Conservation (phyloP, 1,284 basidiomycete genomes). For the Golubevia sp. region DNA sequence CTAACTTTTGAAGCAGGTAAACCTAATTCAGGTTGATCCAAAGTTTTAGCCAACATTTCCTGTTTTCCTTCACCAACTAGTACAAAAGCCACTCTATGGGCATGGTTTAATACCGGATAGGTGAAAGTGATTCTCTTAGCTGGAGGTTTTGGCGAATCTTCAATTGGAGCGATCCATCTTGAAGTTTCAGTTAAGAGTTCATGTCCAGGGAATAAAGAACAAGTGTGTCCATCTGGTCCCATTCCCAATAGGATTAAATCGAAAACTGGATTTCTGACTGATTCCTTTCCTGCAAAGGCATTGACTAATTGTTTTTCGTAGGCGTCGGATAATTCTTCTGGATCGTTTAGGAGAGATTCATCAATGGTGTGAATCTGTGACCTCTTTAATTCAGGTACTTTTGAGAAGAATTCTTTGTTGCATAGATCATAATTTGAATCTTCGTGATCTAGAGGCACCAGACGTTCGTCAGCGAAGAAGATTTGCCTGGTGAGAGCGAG, state of each 20-base stretch:
- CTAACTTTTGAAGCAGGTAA: conserved; percentile 49
- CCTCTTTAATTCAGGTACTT: conserved; percentile 57
- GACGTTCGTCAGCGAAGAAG: conserved; percentile 61
- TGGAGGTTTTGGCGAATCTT: conserved; percentile 60
- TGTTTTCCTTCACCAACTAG: conserved; percentile 58
- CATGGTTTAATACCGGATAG: conserved; percentile 47
- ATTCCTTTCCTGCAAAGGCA: conserved; percentile 69
- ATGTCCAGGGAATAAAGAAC: conserved; percentile 60
- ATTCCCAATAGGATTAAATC: conserved; percentile 61
- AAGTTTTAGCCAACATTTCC: conserved; percentile 52
- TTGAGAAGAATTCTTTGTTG: conserved; percentile 57
- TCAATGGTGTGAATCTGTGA: conserved; percentile 60
- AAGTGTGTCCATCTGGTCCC: conserved; percentile 62
- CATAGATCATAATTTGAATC: conserved; percentile 57
- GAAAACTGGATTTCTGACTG: conserved; percentile 57
- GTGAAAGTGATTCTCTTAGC: conserved; percentile 58
- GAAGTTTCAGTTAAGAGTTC: conserved; percentile 48
- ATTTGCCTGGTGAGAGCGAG: conserved; percentile 33
- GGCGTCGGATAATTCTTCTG: conserved; percentile 82
- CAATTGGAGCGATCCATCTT: conserved; percentile 59
- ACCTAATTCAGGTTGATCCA: conserved; percentile 48
- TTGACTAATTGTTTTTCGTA: conserved; percentile 91
- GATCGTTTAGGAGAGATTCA: conserved; percentile 47
- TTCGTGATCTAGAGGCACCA: conserved; percentile 56
- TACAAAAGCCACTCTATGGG: conserved; percentile 58